Evolutionary conservation across 2,329 filamentous ascomycete species (phyloP), one percentile per base, ranked within the genome.

Genomic region (Intubia oerlemansii): DNA sequence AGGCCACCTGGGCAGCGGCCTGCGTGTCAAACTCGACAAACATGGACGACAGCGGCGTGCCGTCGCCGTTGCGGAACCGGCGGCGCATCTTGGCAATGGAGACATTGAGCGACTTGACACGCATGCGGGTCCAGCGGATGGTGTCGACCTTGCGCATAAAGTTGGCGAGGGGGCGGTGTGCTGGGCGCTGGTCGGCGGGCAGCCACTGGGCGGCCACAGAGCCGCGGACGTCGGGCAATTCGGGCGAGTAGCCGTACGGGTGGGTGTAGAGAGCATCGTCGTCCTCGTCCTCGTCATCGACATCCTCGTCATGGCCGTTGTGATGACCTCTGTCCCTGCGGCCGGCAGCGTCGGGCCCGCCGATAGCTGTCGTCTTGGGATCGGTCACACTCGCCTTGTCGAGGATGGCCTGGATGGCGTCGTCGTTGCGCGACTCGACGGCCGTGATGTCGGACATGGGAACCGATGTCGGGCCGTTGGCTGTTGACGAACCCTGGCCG

Each of bases 11-110:
- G 7, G 88, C 88, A 34, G 80, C 78, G 15, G 72, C 64, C 45
- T 91, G 79, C 4, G 66, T 70, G 37, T 67, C 63, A 44, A 92
- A 98, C 44, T 95, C 84, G 37, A 98, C 78, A 42, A 98, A 95
- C n/a, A 88, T 75, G 4, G 82, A 73, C 29, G 66, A 66, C 30
- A 74, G 56, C 38, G 63, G 61, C 30, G 65, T 58, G 15, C 60
- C 71, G 36, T 79, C 62, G 27, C 76, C 69, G 10, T 59, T 53
- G 22, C 62, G 61, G 42, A 80, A 71, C 22, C 65, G 39, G 50
- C 66, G 51, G 68, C 50, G 50, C 27, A 57, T 47, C 38, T 61
- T 46, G 28, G 49, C 47, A 27, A 54, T 51, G 24, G 46, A 37
- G 6, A 38, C 32, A 34, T 47, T 48, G 21, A 53, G 45, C 12